Evolutionary conservation across 768 basidiomycete species (phyloP), one percentile per base, ranked within the genome.

Genomic region (Melanogaster broomeanus): DNA sequence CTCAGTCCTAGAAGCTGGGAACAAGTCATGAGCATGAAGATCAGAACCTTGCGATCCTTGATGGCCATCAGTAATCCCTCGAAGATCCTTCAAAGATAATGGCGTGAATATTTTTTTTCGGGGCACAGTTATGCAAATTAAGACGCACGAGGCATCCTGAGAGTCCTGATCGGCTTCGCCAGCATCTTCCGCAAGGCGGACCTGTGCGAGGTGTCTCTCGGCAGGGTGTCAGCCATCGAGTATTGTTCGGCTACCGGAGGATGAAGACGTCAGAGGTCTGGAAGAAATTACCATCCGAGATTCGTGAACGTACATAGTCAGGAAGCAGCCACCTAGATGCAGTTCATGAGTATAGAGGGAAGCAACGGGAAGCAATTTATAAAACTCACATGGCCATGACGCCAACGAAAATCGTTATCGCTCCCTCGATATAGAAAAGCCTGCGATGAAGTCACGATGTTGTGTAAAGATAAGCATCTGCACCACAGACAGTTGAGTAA

Each of bases 381-480:
- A 1, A 6, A 21, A 55, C 60, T 7, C 48, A 84, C 83, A 84
- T 79, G 48, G 77, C 71, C 13, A 75, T 49, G 34, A 86, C 68
- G 3, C 85, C 84, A 41, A 88, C 66, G 40, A 73, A 59, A 52
- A 88, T 79, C 0, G 87, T 89, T 12, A 85, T 74, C 1, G 80
- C 70, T 8, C 88, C 87, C 69, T 85, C 87, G 43, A 87, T 85
- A 61, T 78, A 85, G 63, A 89, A 89, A 42, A 89, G 62, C 87
- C 87, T 86, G 48, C 1, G 11, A 34, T 18, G 33, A n/a, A 42
- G 40, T 35, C 19, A n/a, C 3, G 15, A 19, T 47, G 33, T 21
- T 37, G 33, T 38, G 33, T 51, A 22, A n/a, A 45, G 28, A 44
- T 28, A 41, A 35, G n/a, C 30, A 42, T 19, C 43, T 21, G 33